A percentile compares a stretch with the other conserved stretches of the same genome.
These are phyloP conservation scores for Lanmaoa rubissima DNA, from an alignment of 768 basidiomycete species.

Conservation along the genomic window DNA sequence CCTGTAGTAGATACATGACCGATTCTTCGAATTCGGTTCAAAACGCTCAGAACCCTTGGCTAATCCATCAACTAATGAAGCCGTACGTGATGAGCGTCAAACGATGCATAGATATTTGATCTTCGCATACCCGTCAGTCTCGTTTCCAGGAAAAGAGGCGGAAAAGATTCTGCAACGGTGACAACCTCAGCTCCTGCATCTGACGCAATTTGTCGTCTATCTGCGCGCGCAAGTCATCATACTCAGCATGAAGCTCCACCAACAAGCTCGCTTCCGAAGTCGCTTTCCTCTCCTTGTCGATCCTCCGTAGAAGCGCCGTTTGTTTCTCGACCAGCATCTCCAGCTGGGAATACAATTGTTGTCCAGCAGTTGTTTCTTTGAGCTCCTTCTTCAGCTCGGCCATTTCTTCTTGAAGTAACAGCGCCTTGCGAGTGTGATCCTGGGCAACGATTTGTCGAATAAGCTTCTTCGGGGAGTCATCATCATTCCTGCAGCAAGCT, in stretches of 20 bases:
- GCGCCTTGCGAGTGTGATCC: not conserved
- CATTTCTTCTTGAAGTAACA: conserved; percentile 13
- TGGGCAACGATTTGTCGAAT: conserved; percentile 2
- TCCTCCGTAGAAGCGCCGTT: too few species aligned
- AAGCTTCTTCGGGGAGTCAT: conserved; percentile 7
- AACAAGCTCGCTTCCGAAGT: not conserved
- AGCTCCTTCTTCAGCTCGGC: not conserved
- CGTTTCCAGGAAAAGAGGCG: too few species aligned
- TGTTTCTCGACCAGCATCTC: too few species aligned
- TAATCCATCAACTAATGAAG: too few species aligned
- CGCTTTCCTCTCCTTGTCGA: not conserved
- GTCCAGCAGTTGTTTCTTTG: not conserved
- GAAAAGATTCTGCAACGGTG: not conserved
- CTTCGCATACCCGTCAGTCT: too few species aligned
- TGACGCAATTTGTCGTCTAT: conserved; percentile 7
- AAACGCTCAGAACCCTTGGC: too few species aligned
- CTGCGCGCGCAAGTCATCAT: not conserved
- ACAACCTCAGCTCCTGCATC: conserved; percentile 11
- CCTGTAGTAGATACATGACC: too few species aligned
- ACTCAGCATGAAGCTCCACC: conserved; percentile 10
- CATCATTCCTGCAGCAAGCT: conserved; percentile 2
- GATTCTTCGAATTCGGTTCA: too few species aligned
- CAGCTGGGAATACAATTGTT: too few species aligned
- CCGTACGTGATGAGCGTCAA: too few species aligned
- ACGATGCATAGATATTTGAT: too few species aligned